These are phyloP conservation scores for Tricholoma terreum DNA, from an alignment of 768 basidiomycete species.

Conservation along the genomic window DNA sequence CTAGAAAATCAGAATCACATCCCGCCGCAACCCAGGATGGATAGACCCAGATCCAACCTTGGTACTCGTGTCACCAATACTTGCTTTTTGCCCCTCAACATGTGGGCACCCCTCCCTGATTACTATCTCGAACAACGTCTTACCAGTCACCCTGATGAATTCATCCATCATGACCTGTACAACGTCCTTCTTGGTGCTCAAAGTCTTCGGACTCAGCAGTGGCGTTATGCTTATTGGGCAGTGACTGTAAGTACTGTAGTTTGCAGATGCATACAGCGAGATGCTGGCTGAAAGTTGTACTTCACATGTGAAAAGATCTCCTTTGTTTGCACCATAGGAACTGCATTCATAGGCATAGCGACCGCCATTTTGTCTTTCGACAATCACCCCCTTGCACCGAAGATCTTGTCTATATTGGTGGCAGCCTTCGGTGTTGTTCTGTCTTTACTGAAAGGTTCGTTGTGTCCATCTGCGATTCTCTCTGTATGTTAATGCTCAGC, in stretches of 20 bases:
- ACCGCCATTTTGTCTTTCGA: neutral
- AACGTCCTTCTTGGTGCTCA: neutral
- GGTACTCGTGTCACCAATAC: neutral
- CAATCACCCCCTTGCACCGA: neutral
- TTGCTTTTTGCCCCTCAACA: neutral
- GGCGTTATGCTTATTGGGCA: neutral
- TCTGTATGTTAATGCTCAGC: neutral
- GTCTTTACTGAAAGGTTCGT: neutral
- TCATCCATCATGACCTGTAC: neutral
- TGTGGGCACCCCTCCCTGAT: neutral
- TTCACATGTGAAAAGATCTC: neutral
- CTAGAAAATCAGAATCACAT: too few species aligned
- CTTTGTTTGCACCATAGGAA: neutral
- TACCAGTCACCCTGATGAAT: neutral
- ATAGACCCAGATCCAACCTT: too few species aligned
- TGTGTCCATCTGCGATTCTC: neutral
- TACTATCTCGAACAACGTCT: neutral
- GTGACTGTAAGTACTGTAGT: neutral
- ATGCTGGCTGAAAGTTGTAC: too few species aligned
- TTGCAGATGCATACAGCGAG: too few species aligned
- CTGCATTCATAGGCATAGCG: neutral
- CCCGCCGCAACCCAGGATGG: too few species aligned
- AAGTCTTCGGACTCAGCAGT: neutral
- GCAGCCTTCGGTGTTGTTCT: neutral
- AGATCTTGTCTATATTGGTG: neutral